Conservation (phyloP, 2,329 filamentous ascomycete species). For the Sporothrix globosa region DNA sequence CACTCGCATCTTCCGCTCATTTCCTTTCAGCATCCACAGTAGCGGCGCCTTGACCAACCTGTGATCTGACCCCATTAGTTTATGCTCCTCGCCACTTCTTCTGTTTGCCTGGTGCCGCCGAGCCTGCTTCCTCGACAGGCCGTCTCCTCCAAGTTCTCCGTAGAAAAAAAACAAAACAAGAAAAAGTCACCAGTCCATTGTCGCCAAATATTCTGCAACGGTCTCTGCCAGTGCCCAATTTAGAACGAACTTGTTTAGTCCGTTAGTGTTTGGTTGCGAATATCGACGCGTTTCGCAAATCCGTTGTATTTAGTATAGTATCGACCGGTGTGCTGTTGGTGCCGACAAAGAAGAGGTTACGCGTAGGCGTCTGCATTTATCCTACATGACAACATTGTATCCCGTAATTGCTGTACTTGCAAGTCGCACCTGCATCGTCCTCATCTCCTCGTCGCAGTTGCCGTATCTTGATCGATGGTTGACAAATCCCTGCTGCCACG, state of each 20-base stretch:
- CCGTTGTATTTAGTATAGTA: no score
- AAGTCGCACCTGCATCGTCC: not conserved
- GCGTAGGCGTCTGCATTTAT: constrained; percentile 15
- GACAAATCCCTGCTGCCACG: constrained; percentile 20
- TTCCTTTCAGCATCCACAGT: constrained; percentile 3
- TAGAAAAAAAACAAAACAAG: not conserved
- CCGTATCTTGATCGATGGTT: constrained; percentile 22
- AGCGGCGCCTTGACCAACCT: constrained; percentile 12
- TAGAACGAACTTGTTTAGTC: constrained; percentile 1
- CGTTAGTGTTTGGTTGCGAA: not conserved
- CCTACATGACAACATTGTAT: constrained; percentile 1
- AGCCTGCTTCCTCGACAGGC: not conserved
- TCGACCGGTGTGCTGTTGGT: not conserved
- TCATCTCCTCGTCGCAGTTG: constrained; percentile 21
- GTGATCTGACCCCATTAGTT: constrained; percentile 11
- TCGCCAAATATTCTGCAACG: constrained; percentile 15
- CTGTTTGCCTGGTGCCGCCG: not conserved
- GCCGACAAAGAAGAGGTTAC: not conserved
- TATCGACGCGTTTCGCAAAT: not conserved
- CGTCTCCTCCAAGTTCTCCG: not conserved
- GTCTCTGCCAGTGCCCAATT: no score
- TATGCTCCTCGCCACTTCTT: not conserved
- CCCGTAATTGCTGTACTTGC: constrained; percentile 7
- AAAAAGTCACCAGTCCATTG: not conserved
- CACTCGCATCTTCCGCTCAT: not conserved